Base-by-base conservation (phyloP, 1,139 yeast genomes). In the Geotrichum bryndzae region DNA sequence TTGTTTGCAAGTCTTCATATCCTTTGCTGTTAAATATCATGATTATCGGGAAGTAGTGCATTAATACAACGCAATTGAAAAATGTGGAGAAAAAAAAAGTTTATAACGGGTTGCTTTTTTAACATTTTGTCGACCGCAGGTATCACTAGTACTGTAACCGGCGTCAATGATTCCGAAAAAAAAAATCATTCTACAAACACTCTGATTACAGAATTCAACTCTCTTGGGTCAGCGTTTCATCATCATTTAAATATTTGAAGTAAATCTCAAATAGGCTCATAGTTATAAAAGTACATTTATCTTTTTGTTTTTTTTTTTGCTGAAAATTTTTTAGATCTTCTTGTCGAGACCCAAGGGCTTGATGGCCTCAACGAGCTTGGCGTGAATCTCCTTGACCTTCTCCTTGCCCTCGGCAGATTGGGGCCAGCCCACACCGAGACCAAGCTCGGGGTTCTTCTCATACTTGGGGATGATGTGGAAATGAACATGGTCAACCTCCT, bases 391-490 rank as follows among this genome's bases (percentile, higher is more conserved):
- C 62, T 87, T 86, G 72, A 90, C 79, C 72, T 87, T 83, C 71
- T 87, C 87, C 33, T 94, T 87, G 25, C 70, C 74, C 18, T 69
- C 73, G 61, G 80, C 82, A 67, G 85, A 83, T n/a, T 90, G 85
- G 4, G 97, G 97, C 97, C 98, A 92, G 41, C 94, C 96, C 48
- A 92, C 91, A 48, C 80, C 81, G 66, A 92, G 81, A 0, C 98
- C 98, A 22, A 91, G 79, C 51, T 80, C 80, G 8, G 55, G 58
- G 5, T n/a, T 46, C 1, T 74, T 78, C 68, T 85, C 85, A 63
- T 81, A 81, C 81, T 92, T 92, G 54, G 99, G 99, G 71, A 94
- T 94, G 75, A 94, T 83, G 73, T 94, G 99, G 82, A 94, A 88
- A 75, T 92, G 99, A 63, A 92, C 97, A 74, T 94, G 99, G 70